Evolutionary conservation across 1,139 yeast species (phyloP).

Genomic region (Trichomonascaceae sp.): DNA sequence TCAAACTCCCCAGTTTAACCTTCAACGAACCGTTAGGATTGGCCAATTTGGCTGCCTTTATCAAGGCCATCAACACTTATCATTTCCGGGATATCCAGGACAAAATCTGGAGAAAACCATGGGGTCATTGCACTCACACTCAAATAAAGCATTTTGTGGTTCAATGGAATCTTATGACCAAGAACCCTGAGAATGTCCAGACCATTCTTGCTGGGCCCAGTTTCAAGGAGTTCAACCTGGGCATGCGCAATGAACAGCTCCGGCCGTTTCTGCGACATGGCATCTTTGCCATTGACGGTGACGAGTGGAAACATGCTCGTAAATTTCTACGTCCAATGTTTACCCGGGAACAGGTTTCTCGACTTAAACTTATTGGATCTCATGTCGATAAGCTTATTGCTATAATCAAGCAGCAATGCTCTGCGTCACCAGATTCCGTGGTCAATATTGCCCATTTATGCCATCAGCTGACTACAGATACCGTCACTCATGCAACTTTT

Average conservation of each 20-base stretch:
- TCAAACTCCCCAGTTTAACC: neutral
- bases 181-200: constrained; percentile 15
- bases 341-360: constrained; percentile 50
- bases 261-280: constrained; percentile 50
- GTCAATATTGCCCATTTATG: constrained; percentile 47
- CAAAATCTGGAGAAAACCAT: neutral
- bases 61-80: neutral
- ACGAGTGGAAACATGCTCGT: constrained; percentile 54
- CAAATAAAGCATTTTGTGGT: constrained; percentile 2
- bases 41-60: neutral
- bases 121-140: neutral
- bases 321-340: constrained; percentile 57
- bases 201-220: constrained; percentile 23
- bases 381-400: constrained; percentile 16
- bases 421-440: constrained; percentile 10
- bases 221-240: constrained; percentile 48
- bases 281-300: constrained; percentile 50
- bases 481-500: constrained; percentile 54
- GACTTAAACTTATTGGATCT: constrained; percentile 40
- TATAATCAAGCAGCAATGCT: constrained; percentile 10
- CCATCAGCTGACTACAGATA: constrained; percentile 49
- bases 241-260: constrained; percentile 40
- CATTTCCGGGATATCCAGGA: neutral
- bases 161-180: constrained; percentile 1
- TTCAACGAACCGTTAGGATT: constrained; percentile 4